phyloP scores from a whole-genome alignment of 2,329 filamentous ascomycete species.

The Penicillium sp. region DNA sequence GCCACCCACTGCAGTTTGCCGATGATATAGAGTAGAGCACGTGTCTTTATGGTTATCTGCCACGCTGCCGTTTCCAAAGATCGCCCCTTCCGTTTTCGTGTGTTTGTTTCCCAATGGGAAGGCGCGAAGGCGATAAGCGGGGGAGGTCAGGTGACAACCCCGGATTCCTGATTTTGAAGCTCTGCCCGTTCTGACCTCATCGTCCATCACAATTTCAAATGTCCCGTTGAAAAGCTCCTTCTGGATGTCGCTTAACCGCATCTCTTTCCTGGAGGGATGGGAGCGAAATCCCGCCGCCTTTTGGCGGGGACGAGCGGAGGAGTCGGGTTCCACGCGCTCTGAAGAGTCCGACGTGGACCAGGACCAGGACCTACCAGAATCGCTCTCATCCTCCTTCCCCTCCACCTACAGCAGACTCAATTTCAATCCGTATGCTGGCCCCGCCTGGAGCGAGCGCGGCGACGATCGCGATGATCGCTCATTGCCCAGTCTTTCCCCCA shows the following conservation, averaged over 20 bases:
- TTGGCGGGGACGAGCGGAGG: slow-evolving; percentile 28
- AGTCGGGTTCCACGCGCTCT: slow-evolving; percentile 8
- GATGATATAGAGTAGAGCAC: too few species aligned
- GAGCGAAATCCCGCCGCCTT: slow-evolving; percentile 39
- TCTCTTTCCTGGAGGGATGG: slow-evolving; percentile 51
- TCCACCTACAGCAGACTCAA: slow-evolving; percentile 43
- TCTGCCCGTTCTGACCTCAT: background rate
- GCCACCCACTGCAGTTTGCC: too few species aligned
- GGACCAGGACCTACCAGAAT: slow-evolving; percentile 37
- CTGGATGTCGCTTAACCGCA: slow-evolving; percentile 50
- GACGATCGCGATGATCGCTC: slow-evolving; percentile 37
- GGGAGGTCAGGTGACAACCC: slow-evolving; percentile 1
- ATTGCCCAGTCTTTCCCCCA: slow-evolving; percentile 25
- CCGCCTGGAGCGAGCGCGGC: slow-evolving; percentile 39
- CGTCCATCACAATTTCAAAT: background rate
- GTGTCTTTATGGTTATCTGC: background rate
- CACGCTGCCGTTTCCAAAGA: background rate
- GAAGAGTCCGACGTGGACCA: slow-evolving; percentile 33
- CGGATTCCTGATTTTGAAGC: background rate
- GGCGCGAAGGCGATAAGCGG: background rate
- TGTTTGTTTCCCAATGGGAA: background rate
- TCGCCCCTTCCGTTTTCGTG: background rate
- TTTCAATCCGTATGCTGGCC: slow-evolving; percentile 48
- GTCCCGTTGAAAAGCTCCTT: background rate
- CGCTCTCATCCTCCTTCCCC: slow-evolving; percentile 39